These are phyloP conservation scores for Gaeumannomyces tritici DNA, from an alignment of 2,329 filamentous ascomycete genomes.

Conservation along the genomic window DNA sequence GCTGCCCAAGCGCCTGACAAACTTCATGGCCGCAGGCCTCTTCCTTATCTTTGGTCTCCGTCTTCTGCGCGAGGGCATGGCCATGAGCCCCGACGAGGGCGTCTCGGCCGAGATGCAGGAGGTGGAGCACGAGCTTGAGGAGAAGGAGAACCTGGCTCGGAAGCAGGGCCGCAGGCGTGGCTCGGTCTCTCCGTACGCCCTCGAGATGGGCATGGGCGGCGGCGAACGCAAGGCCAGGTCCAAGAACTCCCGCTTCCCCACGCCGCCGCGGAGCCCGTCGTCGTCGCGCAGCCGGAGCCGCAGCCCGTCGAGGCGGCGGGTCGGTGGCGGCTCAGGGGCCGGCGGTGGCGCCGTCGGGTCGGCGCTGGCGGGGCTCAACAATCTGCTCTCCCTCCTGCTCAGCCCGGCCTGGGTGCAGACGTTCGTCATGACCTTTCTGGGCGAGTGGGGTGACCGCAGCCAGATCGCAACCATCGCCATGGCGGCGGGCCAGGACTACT, in stretches of 20 bases:
- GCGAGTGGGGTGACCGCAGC: slow-evolving; percentile 95
- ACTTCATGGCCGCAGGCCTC: slow-evolving; percentile 71
- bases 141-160: slow-evolving; percentile 73
- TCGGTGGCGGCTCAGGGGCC: slow-evolving; percentile 21
- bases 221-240: slow-evolving; percentile 55
- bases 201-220: slow-evolving; percentile 68
- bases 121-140: slow-evolving; percentile 85
- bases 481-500: slow-evolving; percentile 97
- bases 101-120: slow-evolving; percentile 97
- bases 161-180: slow-evolving; percentile 57
- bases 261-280: slow-evolving; percentile 70
- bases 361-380: slow-evolving; percentile 59
- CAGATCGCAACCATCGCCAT: slow-evolving; percentile 98
- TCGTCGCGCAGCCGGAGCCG: slow-evolving; percentile 49
- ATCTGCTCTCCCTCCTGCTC: slow-evolving; percentile 77
- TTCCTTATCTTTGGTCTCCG: slow-evolving; percentile 87
- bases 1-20: slow-evolving; percentile 84
- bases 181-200: slow-evolving; percentile 62
- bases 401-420: slow-evolving; percentile 98
- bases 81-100: slow-evolving; percentile 82
- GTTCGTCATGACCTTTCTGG: slow-evolving; percentile 97
- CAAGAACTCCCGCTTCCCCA: slow-evolving; percentile 61
- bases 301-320: slow-evolving; percentile 39
- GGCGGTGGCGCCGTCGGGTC: slow-evolving; percentile 40
- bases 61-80: slow-evolving; percentile 75